Percentiles rank a stretch among this genome's conserved stretches.
Conservation (phyloP, 1,284 basidiomycete genomes). For the Cutaneotrichosporon curvatum region DNA sequence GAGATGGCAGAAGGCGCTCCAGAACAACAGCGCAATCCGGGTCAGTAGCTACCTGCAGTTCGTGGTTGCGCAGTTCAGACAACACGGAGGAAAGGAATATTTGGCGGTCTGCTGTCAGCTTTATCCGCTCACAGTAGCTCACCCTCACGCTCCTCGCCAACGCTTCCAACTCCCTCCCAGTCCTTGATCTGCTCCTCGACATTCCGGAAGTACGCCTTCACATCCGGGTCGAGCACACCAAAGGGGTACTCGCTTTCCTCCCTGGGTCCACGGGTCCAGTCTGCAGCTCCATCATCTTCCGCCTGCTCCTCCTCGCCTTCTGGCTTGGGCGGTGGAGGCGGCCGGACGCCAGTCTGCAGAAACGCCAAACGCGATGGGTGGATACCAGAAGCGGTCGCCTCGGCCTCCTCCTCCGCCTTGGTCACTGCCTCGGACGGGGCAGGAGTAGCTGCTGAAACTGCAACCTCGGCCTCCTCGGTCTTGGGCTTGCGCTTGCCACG, state of each 20-base stretch:
- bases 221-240: slow-evolving; percentile 74
- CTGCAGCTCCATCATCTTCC: slow-evolving; percentile 12
- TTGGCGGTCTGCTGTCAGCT: slow-evolving; percentile 57
- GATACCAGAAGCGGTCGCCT: slow-evolving; percentile 23
- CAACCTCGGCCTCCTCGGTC: slow-evolving; percentile 15
- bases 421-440: slow-evolving; percentile 5
- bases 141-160: slow-evolving; percentile 64
- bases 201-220: slow-evolving; percentile 83
- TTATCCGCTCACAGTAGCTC: slow-evolving; percentile 22
- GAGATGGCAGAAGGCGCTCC: slow-evolving; percentile 78
- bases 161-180: slow-evolving; percentile 58
- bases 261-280: slow-evolving; percentile 34
- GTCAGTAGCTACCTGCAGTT: slow-evolving; percentile 81
- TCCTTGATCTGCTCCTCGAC: slow-evolving; percentile 77
- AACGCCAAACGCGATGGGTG: slow-evolving; percentile 37
- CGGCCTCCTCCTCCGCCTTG: slow-evolving; percentile 9
- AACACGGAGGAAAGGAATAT: slow-evolving; percentile 78
- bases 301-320: slow-evolving; percentile 4
- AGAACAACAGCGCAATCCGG: slow-evolving; percentile 81
- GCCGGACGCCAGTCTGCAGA: slow-evolving; percentile 23
- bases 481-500: slow-evolving; percentile 45
- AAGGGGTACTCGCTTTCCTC: slow-evolving; percentile 67
- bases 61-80: slow-evolving; percentile 73
- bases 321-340: slow-evolving; percentile 1
- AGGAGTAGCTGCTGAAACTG: background rate